Evolutionary conservation across 306 rosid genomes (phyloP).

Genomic region (Trifolium subterraneum): DNA sequence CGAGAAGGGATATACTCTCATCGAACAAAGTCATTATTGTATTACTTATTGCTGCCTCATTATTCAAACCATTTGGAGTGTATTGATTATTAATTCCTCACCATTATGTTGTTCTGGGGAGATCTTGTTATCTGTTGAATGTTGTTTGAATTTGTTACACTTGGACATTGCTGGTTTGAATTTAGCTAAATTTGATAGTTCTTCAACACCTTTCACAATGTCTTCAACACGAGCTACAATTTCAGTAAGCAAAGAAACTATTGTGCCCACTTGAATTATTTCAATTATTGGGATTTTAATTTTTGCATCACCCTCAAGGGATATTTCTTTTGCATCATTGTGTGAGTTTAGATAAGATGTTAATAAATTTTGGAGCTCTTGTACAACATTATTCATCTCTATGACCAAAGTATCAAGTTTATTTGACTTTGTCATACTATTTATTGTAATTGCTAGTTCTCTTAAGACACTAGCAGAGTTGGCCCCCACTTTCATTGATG

Average conservation of each 20-base stretch:
- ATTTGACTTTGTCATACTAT: constrained; percentile 69
- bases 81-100: not conserved
- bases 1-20: not conserved
- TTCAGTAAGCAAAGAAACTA: constrained; percentile 65
- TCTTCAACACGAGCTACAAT: constrained; percentile 61
- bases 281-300: constrained; percentile 52
- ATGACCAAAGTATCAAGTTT: constrained; percentile 47
- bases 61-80: constrained; percentile 4
- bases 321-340: not conserved
- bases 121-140: not conserved
- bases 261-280: constrained; percentile 67
- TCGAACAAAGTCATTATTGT: not conserved
- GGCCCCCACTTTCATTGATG: constrained; percentile 52
- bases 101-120: not conserved
- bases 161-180: not conserved
- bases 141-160: not conserved
- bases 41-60: not conserved
- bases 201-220: constrained; percentile 62
- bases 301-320: not conserved
- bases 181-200: constrained; percentile 56
- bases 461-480: constrained; percentile 55
- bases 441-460: constrained; percentile 58
- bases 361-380: constrained; percentile 57
- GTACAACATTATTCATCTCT: constrained; percentile 63
- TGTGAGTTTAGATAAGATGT: constrained; percentile 54